Evolutionary conservation across 2,329 filamentous ascomycete species (phyloP).

Genomic region (Talaromyces sp.): DNA sequence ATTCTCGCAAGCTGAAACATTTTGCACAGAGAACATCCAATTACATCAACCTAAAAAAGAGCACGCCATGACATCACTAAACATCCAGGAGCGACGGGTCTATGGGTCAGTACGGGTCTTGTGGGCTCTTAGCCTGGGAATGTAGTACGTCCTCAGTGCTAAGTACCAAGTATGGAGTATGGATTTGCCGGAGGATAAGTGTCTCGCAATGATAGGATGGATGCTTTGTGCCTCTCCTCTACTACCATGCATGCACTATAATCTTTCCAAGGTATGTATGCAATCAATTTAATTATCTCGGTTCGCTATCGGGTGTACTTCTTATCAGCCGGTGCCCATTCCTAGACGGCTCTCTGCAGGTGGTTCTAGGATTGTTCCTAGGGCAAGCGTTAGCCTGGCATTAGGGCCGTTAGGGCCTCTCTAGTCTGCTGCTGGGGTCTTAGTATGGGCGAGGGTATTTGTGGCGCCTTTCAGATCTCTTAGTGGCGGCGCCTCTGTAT

Average conservation of each 20-base stretch:
- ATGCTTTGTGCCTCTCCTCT: neutral
- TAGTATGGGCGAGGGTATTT: neutral
- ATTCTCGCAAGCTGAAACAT: neutral
- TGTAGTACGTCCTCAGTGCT: too few species aligned
- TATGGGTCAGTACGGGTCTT: neutral
- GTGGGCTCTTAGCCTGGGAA: neutral
- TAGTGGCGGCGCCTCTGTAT: neutral
- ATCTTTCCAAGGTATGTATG: neutral
- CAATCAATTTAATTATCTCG: neutral
- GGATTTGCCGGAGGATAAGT: neutral
- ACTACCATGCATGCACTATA: neutral
- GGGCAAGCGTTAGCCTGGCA: neutral
- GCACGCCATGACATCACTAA: constrained; percentile 14
- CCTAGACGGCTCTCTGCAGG: neutral
- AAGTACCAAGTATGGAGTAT: neutral
- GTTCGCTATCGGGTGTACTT: neutral
- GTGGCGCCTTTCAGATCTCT: constrained; percentile 5
- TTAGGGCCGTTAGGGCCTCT: neutral
- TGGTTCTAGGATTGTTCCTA: neutral
- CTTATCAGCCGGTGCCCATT: neutral
- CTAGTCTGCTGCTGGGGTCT: neutral
- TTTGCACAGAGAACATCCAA: neutral
- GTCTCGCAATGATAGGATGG: neutral
- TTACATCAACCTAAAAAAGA: neutral
- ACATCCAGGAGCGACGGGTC: neutral